Conservation (phyloP, 2,329 filamentous ascomycete species). For the Alternaria angustiovoidea region DNA sequence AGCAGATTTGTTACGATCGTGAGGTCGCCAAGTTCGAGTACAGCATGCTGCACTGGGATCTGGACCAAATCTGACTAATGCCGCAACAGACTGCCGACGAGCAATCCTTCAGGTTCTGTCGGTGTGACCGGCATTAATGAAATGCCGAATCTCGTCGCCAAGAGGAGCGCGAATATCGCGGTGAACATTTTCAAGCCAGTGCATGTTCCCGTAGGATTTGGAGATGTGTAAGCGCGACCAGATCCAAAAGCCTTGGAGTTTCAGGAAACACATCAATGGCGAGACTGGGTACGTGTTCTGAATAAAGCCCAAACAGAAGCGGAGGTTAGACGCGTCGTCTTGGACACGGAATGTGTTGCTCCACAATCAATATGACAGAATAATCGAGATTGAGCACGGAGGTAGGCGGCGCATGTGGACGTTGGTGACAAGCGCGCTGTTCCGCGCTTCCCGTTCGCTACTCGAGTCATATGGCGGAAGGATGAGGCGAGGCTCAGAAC, state of each 20-base stretch:
- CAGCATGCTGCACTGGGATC: conserved; percentile 6
- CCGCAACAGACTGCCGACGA: conserved; percentile 9
- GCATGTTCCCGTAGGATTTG: neutral
- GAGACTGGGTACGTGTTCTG: neutral
- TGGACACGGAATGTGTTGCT: conserved; percentile 7
- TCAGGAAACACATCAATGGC: neutral
- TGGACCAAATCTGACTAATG: conserved; percentile 7
- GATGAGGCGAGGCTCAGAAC: conserved; percentile 26
- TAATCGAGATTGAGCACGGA: conserved; percentile 6
- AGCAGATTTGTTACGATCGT: conserved; percentile 2
- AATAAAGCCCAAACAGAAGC: neutral
- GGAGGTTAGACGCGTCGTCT: neutral
- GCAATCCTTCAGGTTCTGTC: conserved; percentile 10
- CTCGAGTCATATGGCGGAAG: conserved; percentile 26
- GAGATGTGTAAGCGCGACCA: neutral
- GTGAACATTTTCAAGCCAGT: neutral
- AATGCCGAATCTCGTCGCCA: neutral
- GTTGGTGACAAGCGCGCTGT: conserved; percentile 27
- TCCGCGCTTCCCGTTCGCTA: conserved; percentile 31
- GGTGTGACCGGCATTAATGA: conserved; percentile 1
- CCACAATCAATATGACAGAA: conserved; percentile 11
- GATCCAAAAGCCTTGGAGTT: neutral
- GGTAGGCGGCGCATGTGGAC: conserved; percentile 13
- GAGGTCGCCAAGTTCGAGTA: conserved; percentile 4
- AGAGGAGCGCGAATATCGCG: neutral